phyloP scores from a whole-genome alignment of 2,329 filamentous ascomycete species.

The Geosmithia flava region DNA sequence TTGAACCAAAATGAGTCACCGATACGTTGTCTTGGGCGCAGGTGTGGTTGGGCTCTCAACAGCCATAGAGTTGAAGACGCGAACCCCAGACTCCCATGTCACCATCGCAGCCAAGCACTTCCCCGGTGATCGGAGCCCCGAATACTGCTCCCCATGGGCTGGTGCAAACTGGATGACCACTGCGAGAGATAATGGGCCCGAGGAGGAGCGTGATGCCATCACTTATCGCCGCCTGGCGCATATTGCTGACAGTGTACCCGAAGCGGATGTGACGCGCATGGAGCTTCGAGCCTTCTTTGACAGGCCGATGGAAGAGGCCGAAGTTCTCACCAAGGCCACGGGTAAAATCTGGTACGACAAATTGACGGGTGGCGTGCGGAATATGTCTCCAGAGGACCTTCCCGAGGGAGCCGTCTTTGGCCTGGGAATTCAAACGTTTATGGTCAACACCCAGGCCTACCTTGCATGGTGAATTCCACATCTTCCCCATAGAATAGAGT shows the following conservation, averaged over 20 bases:
- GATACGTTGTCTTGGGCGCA: conserved; percentile 27
- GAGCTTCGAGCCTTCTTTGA: conserved; percentile 10
- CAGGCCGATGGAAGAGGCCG: conserved; percentile 24
- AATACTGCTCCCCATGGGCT: conserved; percentile 74
- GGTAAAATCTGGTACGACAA: conserved; percentile 27
- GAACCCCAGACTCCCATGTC: conserved; percentile 28
- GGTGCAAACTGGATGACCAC: conserved; percentile 55
- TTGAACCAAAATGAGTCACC: not conserved
- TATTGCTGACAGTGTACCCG: conserved; percentile 22
- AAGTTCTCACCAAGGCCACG: conserved; percentile 22
- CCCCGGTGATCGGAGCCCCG: conserved; percentile 73
- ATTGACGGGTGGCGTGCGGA: conserved; percentile 20
- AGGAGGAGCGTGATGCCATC: conserved; percentile 7
- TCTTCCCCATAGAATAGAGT: no score
- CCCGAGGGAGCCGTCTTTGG: conserved; percentile 21
- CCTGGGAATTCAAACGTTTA: conserved; percentile 19
- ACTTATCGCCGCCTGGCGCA: conserved; percentile 7
- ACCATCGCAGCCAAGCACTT: conserved; percentile 68
- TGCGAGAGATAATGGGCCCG: conserved; percentile 27
- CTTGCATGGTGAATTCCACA: conserved; percentile 47
- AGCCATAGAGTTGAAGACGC: conserved; percentile 41
- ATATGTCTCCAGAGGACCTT: conserved; percentile 14
- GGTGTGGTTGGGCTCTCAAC: conserved; percentile 53
- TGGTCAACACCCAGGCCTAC: conserved; percentile 62
- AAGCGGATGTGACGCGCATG: conserved; percentile 41